Evolutionary conservation across 306 rosid species (phyloP), one percentile per base, ranked within the genome.

Genomic region (Begonia loranthoides): DNA sequence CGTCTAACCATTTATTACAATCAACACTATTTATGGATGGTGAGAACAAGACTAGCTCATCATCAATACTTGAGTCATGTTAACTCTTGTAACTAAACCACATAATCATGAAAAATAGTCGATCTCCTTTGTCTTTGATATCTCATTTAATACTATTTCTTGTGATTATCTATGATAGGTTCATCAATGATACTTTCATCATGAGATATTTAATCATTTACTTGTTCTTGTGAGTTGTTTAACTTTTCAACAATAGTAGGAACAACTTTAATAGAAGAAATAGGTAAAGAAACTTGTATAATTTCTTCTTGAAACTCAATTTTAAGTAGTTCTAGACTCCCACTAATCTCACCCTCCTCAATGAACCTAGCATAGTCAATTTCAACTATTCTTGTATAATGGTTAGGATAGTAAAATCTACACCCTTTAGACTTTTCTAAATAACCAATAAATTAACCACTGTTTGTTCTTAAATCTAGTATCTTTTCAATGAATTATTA

Each of bases 121-220:
- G 49, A 45, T 6, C 21, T 34, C n/a, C n/a, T n/a, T n/a, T n/a
- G n/a, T n/a, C n/a, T n/a, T n/a, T n/a, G n/a, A n/a, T n/a, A n/a
- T n/a, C n/a, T n/a, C n/a, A n/a, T 11, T 54, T 15, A 54, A 38
- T 15, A 21, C 10, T 38, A 36, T 13, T 38, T 34, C 58, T 15
- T 54, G 17, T 34, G 58, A 12, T 54, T 46, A 28, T 34, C 1
- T 19, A 50, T 19, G 10, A 50, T 50, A 16, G 54, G 54, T 50
- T 50, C 39, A 50, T 33, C 39, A 0, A 19, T 15, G 21, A 38
- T 38, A 39, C 3, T 15, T 10, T 54, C 48, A 38, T 54, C 11
- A 2, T 6, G 34, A 22, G 11, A 10, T 13, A 9, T 4, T n/a
- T n/a, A n/a, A n/a, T 12, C 13, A 14, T 15, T 48, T 59, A 34